Evolutionary conservation across 2,329 filamentous ascomycete genomes (phyloP).

Genomic region (Neopestalotiopsis rosae): DNA sequence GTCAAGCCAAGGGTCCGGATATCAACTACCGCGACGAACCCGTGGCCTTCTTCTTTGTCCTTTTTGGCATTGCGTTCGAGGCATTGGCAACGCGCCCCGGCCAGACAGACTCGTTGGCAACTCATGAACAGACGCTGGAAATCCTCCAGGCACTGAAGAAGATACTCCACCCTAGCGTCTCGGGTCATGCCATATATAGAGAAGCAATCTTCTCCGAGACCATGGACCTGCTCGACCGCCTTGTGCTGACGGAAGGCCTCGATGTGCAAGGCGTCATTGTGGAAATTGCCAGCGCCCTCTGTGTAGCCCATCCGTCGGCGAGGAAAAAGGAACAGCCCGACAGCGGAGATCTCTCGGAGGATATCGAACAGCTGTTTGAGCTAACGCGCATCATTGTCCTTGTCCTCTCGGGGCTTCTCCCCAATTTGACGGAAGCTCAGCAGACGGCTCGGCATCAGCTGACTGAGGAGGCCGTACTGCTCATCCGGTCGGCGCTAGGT

Average conservation of each 20-base stretch:
- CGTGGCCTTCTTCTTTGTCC: conserved; percentile 97
- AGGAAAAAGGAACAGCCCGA: conserved; percentile 68
- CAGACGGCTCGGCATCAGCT: conserved; percentile 75
- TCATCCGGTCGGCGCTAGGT: conserved; percentile 81
- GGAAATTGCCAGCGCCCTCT: conserved; percentile 88
- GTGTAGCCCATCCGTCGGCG: conserved; percentile 89
- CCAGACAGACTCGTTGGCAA: conserved; percentile 68
- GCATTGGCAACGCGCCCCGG: conserved; percentile 84
- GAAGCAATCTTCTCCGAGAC: conserved; percentile 96
- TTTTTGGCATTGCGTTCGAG: conserved; percentile 96
- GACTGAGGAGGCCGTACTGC: conserved; percentile 83
- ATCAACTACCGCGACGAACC: conserved; percentile 99
- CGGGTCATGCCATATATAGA: conserved; percentile 94
- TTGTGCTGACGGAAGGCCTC: conserved; percentile 88
- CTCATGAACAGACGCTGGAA: conserved; percentile 80
- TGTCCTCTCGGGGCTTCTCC: conserved; percentile 85
- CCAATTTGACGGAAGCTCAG: conserved; percentile 75
- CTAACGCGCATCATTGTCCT: conserved; percentile 95
- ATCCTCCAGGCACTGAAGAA: conserved; percentile 93
- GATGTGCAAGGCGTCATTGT: conserved; percentile 92
- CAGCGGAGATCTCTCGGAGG: conserved; percentile 86
- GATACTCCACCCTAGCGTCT: conserved; percentile 92
- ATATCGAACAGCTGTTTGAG: conserved; percentile 98
- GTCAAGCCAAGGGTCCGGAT: conserved; percentile 68
- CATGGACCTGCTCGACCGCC: conserved; percentile 91